phyloP scores from a whole-genome alignment of 2,329 filamentous ascomycete species.

The Lomentospora prolificans region DNA sequence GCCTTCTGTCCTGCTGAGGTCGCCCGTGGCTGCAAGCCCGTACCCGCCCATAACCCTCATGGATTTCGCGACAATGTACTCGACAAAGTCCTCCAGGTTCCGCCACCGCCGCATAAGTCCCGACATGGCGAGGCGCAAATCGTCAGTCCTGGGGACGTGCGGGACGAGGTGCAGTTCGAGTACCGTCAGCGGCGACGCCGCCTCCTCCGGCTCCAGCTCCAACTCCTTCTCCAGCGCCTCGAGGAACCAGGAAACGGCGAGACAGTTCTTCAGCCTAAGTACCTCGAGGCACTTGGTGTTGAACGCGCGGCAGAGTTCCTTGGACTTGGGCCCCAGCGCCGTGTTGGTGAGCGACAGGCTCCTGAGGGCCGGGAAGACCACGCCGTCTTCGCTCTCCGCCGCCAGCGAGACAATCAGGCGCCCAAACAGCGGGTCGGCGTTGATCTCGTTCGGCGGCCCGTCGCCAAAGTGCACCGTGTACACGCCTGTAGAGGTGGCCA shows the following conservation, averaged over 20 bases:
- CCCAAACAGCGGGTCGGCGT: neutral
- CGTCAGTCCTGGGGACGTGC: neutral
- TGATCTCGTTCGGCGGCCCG: neutral
- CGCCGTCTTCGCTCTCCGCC: neutral
- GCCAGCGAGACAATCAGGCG: neutral
- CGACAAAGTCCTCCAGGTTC: neutral
- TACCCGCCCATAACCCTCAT: neutral
- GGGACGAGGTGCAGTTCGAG: neutral
- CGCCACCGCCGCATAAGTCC: neutral
- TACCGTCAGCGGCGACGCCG: neutral
- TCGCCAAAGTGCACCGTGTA: neutral
- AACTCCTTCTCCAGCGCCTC: neutral
- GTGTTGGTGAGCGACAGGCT: slow-evolving; percentile 4
- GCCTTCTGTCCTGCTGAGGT: neutral
- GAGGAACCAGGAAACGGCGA: neutral
- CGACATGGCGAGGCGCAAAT: neutral
- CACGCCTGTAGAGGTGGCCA: neutral
- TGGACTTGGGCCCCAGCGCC: neutral
- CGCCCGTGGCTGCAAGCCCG: neutral
- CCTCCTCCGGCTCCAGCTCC: neutral
- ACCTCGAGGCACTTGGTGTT: neutral
- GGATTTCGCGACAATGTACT: neutral
- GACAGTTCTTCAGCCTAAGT: neutral
- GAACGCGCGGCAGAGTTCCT: neutral
- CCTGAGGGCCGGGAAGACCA: neutral